These are phyloP conservation scores for Cytospora piceicola DNA, from an alignment of 2,329 filamentous ascomycete genomes.

Conservation along the genomic window DNA sequence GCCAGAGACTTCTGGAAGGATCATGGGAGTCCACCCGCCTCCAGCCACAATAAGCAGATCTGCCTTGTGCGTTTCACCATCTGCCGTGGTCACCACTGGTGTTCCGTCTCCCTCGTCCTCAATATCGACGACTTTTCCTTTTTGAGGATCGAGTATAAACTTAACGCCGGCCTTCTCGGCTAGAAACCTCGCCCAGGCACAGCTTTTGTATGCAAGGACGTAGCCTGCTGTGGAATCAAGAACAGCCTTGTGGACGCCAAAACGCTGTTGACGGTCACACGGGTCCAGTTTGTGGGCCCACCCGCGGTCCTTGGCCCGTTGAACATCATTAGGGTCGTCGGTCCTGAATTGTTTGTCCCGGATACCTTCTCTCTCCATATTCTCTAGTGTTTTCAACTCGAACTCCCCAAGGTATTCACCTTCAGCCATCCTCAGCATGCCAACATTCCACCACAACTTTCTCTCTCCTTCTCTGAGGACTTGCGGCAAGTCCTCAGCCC, in stretches of 20 bases:
- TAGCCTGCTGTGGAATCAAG: slow-evolving; percentile 16
- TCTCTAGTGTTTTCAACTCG: slow-evolving; percentile 5
- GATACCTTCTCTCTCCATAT: slow-evolving; percentile 15
- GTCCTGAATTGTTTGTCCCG: slow-evolving; percentile 16
- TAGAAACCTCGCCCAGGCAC: slow-evolving; percentile 12
- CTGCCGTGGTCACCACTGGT: slow-evolving; percentile 9
- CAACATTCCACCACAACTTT: slow-evolving; percentile 17
- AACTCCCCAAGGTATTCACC: background rate
- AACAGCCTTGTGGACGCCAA: slow-evolving; percentile 15
- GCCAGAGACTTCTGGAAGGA: slow-evolving; percentile 8
- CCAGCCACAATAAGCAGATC: slow-evolving; percentile 14
- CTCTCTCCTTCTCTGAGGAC: background rate
- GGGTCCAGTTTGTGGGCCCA: slow-evolving; percentile 21
- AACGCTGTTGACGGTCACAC: background rate
- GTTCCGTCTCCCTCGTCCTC: background rate
- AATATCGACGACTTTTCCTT: background rate
- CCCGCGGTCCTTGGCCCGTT: slow-evolving; percentile 3
- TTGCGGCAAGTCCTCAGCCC: slow-evolving; percentile 11
- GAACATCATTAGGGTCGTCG: slow-evolving; percentile 3
- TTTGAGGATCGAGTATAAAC: slow-evolving; percentile 4
- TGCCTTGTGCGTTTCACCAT: slow-evolving; percentile 3
- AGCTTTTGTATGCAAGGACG: slow-evolving; percentile 15
- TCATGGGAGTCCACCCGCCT: slow-evolving; percentile 14
- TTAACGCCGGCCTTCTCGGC: slow-evolving; percentile 10
- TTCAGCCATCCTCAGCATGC: slow-evolving; percentile 8